These are phyloP conservation scores for Begonia loranthoides DNA, from an alignment of 306 rosid genomes.

Conservation along the genomic window DNA sequence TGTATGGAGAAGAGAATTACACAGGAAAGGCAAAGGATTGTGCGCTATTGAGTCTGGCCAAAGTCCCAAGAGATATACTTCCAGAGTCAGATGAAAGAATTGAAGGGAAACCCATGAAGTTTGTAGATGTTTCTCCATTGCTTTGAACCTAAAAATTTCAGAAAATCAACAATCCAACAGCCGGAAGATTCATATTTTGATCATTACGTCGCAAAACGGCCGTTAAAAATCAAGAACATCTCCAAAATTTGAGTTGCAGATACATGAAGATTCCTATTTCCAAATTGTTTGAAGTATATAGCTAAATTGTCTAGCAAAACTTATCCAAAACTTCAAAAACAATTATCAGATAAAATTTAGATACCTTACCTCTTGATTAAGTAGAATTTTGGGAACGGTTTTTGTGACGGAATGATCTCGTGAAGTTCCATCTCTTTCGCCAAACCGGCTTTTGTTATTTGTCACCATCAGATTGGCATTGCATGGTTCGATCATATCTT, in stretches of 20 bases:
- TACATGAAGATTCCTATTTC: no score
- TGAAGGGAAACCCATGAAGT: constrained; percentile 9
- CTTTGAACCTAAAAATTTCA: constrained; percentile 20
- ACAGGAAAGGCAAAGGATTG: constrained; percentile 67
- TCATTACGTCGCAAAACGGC: no score
- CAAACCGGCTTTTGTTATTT: no score
- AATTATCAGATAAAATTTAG: no score
- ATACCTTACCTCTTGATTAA: constrained; percentile 26
- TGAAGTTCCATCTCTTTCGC: no score
- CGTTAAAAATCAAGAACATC: no score
- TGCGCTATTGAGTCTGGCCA: constrained; percentile 54
- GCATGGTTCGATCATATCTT: constrained; percentile 10
- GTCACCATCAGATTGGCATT: no score
- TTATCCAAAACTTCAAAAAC: no score
- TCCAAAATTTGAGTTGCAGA: no score
- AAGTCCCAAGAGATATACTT: constrained; percentile 30
- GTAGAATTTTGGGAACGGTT: constrained; percentile 13
- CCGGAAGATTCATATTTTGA: no score
- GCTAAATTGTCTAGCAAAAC: no score
- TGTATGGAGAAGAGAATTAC: constrained; percentile 34
- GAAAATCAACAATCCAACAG: background rate
- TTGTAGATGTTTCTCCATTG: constrained; percentile 17
- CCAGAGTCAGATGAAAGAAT: constrained; percentile 12
- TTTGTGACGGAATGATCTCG: constrained; percentile 7
- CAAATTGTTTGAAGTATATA: no score